phyloP scores from a whole-genome alignment of 2,329 filamentous ascomycete species.

The Ceratocystiopsis sp. region DNA sequence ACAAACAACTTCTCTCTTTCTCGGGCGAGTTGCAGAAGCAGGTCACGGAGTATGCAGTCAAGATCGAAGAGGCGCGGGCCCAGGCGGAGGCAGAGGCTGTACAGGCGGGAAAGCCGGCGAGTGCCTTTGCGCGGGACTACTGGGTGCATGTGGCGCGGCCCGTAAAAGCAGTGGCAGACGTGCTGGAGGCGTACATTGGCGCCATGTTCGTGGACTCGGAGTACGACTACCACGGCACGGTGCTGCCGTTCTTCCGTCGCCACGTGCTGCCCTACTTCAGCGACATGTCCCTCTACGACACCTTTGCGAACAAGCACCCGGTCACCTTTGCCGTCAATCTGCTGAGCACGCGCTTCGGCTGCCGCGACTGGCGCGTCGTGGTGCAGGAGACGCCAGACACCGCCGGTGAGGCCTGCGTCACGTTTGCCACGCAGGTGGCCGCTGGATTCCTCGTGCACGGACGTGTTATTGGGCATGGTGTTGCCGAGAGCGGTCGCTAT shows the following conservation, averaged over 20 bases:
- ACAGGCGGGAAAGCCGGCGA: conserved; percentile 16
- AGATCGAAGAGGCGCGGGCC: conserved; percentile 28
- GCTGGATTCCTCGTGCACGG: conserved; percentile 66
- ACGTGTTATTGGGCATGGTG: conserved; percentile 42
- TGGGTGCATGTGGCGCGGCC: conserved; percentile 49
- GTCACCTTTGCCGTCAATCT: conserved; percentile 53
- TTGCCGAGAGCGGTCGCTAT: conserved; percentile 48
- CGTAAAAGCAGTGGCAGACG: conserved; percentile 65
- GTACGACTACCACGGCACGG: conserved; percentile 61
- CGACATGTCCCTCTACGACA: conserved; percentile 77
- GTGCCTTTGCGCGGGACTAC: conserved; percentile 40
- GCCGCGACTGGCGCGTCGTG: conserved; percentile 39
- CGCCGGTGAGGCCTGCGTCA: conserved; percentile 14
- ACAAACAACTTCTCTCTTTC: conserved; percentile 51
- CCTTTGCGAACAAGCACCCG: conserved; percentile 73
- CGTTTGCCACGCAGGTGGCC: conserved; percentile 29
- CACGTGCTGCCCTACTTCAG: conserved; percentile 65
- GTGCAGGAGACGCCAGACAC: conserved; percentile 29
- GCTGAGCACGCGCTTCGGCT: conserved; percentile 48
- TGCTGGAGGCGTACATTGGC: conserved; percentile 77
- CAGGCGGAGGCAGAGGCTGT: conserved; percentile 18
- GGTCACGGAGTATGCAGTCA: conserved; percentile 36
- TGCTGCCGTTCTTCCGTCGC: conserved; percentile 59
- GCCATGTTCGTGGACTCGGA: conserved; percentile 80
- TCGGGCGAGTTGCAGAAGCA: conserved; percentile 24